Conservation (phyloP, 352 stramenopile species). For the Phytophthora hybrid region DNA sequence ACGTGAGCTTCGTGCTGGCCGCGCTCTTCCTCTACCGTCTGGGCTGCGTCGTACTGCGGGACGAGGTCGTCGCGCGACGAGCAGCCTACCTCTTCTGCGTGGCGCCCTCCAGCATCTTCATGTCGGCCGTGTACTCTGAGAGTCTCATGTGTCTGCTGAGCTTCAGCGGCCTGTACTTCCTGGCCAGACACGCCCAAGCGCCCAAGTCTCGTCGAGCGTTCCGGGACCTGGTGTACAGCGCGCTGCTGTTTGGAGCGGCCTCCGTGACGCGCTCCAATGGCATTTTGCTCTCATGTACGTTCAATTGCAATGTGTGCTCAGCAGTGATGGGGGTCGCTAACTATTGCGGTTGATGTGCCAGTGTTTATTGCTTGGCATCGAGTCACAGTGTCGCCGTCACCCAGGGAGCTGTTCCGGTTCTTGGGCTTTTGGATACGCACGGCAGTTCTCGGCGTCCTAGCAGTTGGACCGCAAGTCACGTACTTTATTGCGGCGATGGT, state of each 20-base stretch:
- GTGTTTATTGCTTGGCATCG: slow-evolving; percentile 84
- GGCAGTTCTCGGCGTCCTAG: slow-evolving; percentile 63
- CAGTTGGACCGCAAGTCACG: slow-evolving; percentile 65
- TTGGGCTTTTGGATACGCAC: slow-evolving; percentile 68
- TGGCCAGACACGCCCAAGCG: slow-evolving; percentile 47
- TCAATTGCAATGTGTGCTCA: neutral
- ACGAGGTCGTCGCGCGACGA: slow-evolving; percentile 63
- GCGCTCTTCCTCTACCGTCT: slow-evolving; percentile 79
- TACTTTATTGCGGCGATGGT: slow-evolving; percentile 76
- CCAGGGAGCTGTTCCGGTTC: slow-evolving; percentile 42
- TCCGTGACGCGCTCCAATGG: slow-evolving; percentile 86
- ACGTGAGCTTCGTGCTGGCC: slow-evolving; percentile 76
- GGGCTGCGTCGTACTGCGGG: slow-evolving; percentile 56
- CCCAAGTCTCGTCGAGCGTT: slow-evolving; percentile 27
- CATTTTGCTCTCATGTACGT: slow-evolving; percentile 78
- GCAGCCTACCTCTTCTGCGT: slow-evolving; percentile 84
- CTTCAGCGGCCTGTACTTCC: slow-evolving; percentile 78
- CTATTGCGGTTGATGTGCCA: slow-evolving; percentile 20
- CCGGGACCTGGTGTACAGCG: slow-evolving; percentile 47
- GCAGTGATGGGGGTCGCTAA: slow-evolving; percentile 12
- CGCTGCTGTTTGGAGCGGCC: slow-evolving; percentile 66
- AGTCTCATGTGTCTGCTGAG: slow-evolving; percentile 85
- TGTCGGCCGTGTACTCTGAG: slow-evolving; percentile 84
- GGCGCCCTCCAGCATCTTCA: slow-evolving; percentile 83
- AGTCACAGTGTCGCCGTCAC: slow-evolving; percentile 61